Evolutionary conservation across 164 flowering plant genomes (phyloP).

Genomic region (Vitis vinifera): DNA sequence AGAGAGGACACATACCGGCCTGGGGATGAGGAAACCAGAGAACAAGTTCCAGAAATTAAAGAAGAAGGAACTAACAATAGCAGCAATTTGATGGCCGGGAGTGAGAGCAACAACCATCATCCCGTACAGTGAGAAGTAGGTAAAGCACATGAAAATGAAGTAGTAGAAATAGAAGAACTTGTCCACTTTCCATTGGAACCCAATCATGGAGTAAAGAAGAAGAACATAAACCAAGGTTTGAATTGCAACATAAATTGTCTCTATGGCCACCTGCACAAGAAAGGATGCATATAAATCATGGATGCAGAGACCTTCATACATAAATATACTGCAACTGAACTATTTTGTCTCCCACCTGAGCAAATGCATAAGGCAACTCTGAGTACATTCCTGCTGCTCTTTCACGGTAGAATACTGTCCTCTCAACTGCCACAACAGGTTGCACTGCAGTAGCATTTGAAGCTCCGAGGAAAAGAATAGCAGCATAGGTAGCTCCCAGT

Average conservation of each 20-base stretch:
- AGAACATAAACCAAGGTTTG: too few species aligned
- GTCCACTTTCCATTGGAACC: slow-evolving; percentile 35
- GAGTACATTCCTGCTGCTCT: slow-evolving; percentile 1
- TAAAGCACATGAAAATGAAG: slow-evolving; percentile 46
- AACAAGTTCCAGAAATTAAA: too few species aligned
- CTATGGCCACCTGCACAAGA: slow-evolving; percentile 44
- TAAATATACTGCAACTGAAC: too few species aligned
- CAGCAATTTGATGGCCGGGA: slow-evolving; percentile 27
- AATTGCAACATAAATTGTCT: slow-evolving; percentile 22
- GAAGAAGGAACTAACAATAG: too few species aligned
- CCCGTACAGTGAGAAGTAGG: slow-evolving; percentile 45
- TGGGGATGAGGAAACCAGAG: slow-evolving; percentile 11
- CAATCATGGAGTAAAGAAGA: slow-evolving; percentile 1
- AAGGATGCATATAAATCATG: too few species aligned
- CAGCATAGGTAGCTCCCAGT: slow-evolving; percentile 54
- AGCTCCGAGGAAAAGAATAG: slow-evolving; percentile 52
- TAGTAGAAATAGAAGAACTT: slow-evolving; percentile 48
- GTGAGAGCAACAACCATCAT: slow-evolving; percentile 58
- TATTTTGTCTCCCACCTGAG: too few species aligned
- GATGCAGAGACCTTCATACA: too few species aligned
- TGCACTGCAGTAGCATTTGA: slow-evolving; percentile 25
- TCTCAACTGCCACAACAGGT: too few species aligned
- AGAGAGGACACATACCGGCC: slow-evolving; percentile 24
- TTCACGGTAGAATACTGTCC: too few species aligned
- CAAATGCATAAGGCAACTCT: too few species aligned